These are phyloP conservation scores for Leccinum barrowsii DNA, from an alignment of 768 basidiomycete genomes.

Conservation along the genomic window DNA sequence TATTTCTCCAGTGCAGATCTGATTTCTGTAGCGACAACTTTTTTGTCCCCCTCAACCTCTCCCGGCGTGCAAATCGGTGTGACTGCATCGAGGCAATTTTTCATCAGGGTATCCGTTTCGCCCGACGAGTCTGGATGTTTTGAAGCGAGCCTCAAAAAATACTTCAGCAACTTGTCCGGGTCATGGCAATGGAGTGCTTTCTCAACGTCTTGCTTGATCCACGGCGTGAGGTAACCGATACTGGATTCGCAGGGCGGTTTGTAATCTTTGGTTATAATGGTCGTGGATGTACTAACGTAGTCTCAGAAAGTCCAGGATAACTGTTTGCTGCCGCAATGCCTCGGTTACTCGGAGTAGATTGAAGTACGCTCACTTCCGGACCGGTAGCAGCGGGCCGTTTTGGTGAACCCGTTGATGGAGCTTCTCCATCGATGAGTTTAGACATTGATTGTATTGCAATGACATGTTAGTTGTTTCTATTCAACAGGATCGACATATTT, in stretches of 20 bases:
- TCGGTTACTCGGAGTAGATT: background rate
- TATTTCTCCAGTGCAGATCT: background rate
- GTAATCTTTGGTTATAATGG: background rate
- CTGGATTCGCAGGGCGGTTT: background rate
- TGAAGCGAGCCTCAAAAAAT: background rate
- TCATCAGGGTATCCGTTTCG: background rate
- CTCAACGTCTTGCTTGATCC: background rate
- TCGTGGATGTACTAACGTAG: background rate
- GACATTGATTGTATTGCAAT: no score
- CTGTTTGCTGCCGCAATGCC: background rate
- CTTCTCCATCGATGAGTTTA: background rate
- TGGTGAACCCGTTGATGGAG: background rate
- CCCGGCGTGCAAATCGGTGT: background rate
- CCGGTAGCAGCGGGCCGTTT: background rate
- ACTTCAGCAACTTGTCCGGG: background rate
- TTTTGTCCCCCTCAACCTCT: background rate
- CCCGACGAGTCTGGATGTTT: background rate
- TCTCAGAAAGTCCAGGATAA: background rate
- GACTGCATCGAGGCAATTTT: background rate
- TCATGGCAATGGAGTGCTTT: background rate
- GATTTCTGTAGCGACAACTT: background rate
- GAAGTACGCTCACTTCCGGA: background rate
- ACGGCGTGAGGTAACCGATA: background rate
- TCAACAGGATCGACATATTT: no score
- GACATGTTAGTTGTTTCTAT: no score